Percentiles rank a stretch among this genome's conserved stretches.
Evolutionary conservation across 192 early-diverging fungal genomes (phyloP).

Genomic region (Backusella tarrabulga): DNA sequence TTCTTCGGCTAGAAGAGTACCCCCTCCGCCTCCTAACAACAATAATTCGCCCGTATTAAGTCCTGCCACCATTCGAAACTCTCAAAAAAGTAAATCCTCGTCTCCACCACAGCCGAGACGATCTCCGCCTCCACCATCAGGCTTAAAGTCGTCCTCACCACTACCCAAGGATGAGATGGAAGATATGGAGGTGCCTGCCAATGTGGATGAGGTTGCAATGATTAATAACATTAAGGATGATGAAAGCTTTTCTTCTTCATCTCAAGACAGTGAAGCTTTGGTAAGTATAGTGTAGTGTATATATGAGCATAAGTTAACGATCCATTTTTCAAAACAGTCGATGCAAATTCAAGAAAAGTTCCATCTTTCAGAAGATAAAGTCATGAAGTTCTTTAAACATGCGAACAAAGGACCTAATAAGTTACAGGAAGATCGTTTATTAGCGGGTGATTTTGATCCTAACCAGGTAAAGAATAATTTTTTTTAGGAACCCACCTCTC

Average conservation of each 20-base stretch:
- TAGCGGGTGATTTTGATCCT: background rate
- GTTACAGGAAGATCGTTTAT: background rate
- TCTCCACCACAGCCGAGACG: background rate
- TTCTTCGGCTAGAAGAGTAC: background rate
- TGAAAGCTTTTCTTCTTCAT: conserved; percentile 2
- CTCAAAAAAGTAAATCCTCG: background rate
- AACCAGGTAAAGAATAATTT: conserved; percentile 5
- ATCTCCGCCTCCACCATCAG: background rate
- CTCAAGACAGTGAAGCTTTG: conserved; percentile 31
- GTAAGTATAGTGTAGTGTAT: background rate
- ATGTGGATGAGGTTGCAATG: conserved; percentile 46
- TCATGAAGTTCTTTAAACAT: conserved; percentile 49
- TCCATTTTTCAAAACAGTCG: conserved; percentile 25
- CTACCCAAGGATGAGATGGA: background rate
- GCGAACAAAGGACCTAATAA: conserved; percentile 22
- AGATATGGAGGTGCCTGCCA: conserved; percentile 27
- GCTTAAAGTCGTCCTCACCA: background rate
- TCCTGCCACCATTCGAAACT: conserved; percentile 8
- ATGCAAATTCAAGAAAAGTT: conserved; percentile 55
- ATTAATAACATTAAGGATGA: conserved; percentile 25
- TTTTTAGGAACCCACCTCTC: background rate
- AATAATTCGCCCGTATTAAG: background rate
- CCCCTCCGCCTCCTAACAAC: conserved; percentile 1
- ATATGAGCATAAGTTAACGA: background rate
- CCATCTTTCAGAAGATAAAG: conserved; percentile 48